phyloP scores from a whole-genome alignment of 1,284 basidiomycete genomes.

The Leccinum angustisporum region DNA sequence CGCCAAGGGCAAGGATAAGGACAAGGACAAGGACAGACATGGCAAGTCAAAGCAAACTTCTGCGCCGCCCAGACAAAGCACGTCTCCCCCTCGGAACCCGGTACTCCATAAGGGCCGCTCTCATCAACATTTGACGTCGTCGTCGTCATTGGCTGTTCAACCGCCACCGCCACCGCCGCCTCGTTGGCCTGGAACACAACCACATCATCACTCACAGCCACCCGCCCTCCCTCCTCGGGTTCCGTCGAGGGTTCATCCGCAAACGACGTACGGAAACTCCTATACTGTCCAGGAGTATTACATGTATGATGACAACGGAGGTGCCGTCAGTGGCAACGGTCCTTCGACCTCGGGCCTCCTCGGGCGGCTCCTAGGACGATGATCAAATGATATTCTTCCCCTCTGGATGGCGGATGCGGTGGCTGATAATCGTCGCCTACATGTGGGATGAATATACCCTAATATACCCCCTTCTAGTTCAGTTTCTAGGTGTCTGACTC shows the following conservation, averaged over 20 bases:
- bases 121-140: constrained; percentile 5
- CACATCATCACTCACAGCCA: background rate
- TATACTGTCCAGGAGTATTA: background rate
- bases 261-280: constrained; percentile 20
- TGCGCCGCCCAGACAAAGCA: background rate
- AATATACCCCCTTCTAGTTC: background rate
- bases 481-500: background rate
- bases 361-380: constrained; percentile 24
- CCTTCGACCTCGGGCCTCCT: constrained; percentile 17
- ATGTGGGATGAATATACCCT: background rate
- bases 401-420: background rate
- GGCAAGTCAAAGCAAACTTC: constrained; percentile 4
- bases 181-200: background rate
- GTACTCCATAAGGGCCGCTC: constrained; percentile 15
- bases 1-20: constrained; percentile 10
- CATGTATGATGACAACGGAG: constrained; percentile 3
- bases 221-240: constrained; percentile 13
- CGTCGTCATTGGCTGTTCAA: background rate
- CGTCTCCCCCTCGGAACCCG: constrained; percentile 2
- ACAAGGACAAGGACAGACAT: constrained; percentile 20
- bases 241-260: constrained; percentile 9
- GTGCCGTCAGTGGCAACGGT: too few species aligned
- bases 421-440: background rate
- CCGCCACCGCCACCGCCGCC: background rate
- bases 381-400: background rate